phyloP scores from a whole-genome alignment of 2,329 filamentous ascomycete genomes.

The Coleophoma eucalyptorum region DNA sequence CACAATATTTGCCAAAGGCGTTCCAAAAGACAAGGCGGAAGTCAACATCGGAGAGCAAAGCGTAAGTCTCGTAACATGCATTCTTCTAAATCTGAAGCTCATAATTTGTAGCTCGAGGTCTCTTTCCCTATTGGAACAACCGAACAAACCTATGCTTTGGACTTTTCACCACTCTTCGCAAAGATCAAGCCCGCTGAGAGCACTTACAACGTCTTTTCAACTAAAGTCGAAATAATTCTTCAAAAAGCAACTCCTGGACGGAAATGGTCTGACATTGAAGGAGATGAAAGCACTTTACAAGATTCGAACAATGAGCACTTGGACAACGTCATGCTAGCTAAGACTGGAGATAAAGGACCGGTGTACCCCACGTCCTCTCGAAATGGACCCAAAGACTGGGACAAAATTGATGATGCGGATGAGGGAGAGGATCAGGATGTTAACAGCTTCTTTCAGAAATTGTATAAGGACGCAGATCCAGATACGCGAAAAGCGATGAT shows the following conservation, averaged over 20 bases:
- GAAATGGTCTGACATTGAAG: conserved; percentile 25
- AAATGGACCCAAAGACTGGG: conserved; percentile 86
- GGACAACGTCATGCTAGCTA: not conserved
- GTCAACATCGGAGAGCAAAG: conserved; percentile 34
- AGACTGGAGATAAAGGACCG: conserved; percentile 37
- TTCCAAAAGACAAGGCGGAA: conserved; percentile 50
- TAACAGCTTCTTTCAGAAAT: conserved; percentile 83
- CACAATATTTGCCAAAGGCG: conserved; percentile 62
- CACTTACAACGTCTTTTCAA: conserved; percentile 63
- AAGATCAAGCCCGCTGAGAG: conserved; percentile 59
- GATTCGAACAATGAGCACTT: no score
- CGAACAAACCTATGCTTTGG: conserved; percentile 51
- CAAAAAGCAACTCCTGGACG: conserved; percentile 58
- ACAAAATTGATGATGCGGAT: conserved; percentile 55
- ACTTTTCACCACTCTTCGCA: conserved; percentile 63
- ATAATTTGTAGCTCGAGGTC: conserved; percentile 41
- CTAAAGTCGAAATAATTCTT: conserved; percentile 76
- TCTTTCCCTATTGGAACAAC: conserved; percentile 51
- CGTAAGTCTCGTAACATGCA: conserved; percentile 10
- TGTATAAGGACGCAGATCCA: conserved; percentile 72
- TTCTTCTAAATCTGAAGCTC: conserved; percentile 6
- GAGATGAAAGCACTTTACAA: not conserved
- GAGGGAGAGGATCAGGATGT: conserved; percentile 59
- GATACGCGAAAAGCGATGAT: conserved; percentile 93
- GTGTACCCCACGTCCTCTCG: conserved; percentile 85